phyloP scores from a whole-genome alignment of 1,284 basidiomycete species.

The Chalciporus piperatoides region DNA sequence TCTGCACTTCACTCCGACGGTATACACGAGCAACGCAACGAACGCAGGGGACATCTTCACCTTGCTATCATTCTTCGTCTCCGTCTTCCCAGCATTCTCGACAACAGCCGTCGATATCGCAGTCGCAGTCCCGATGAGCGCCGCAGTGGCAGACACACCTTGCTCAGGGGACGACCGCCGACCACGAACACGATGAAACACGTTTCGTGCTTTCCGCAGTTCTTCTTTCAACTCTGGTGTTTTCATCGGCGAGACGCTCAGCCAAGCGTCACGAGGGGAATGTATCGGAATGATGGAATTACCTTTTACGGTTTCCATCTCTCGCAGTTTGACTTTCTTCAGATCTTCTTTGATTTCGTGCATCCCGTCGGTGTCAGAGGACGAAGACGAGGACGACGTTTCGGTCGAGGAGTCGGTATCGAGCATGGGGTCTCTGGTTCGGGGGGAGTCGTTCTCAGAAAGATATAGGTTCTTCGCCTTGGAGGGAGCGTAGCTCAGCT shows the following conservation, averaged over 20 bases:
- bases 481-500: slow-evolving; percentile 3
- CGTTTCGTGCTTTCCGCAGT: slow-evolving; percentile 38
- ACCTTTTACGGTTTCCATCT: slow-evolving; percentile 31
- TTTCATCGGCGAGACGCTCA: slow-evolving; percentile 13
- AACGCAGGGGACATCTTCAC: slow-evolving; percentile 73
- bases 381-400: slow-evolving; percentile 37
- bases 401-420: slow-evolving; percentile 38
- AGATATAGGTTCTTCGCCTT: slow-evolving; percentile 65
- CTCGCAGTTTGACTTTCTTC: slow-evolving; percentile 26
- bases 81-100: slow-evolving; percentile 17
- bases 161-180: slow-evolving; percentile 21
- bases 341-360: slow-evolving; percentile 32
- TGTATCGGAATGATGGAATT: slow-evolving; percentile 19
- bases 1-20: slow-evolving; percentile 91
- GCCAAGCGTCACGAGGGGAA: slow-evolving; percentile 22
- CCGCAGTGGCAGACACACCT: slow-evolving; percentile 4
- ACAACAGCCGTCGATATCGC: slow-evolving; percentile 10
- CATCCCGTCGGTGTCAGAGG: slow-evolving; percentile 36
- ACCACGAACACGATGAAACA: slow-evolving; percentile 37
- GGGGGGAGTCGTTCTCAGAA: slow-evolving; percentile 38
- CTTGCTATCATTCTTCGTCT: slow-evolving; percentile 34
- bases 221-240: slow-evolving; percentile 30
- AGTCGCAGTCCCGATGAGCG: slow-evolving; percentile 9
- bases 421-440: slow-evolving; percentile 36
- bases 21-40: slow-evolving; percentile 84